phyloP scores from a whole-genome alignment of 2,329 filamentous ascomycete genomes.

The Huntiella bhutanensis region DNA sequence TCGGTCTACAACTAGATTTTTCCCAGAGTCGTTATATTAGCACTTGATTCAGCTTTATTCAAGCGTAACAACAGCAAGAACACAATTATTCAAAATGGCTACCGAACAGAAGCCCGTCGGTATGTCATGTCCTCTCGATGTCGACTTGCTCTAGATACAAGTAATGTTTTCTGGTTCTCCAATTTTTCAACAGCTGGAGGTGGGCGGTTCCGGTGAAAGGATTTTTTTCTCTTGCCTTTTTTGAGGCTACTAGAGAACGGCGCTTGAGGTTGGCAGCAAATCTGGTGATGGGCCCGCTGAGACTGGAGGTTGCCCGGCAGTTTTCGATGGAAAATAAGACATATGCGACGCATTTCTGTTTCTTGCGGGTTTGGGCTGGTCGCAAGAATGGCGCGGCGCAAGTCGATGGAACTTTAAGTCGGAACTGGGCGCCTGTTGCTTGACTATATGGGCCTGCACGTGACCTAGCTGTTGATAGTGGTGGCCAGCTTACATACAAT shows the following conservation, averaged over 20 bases:
- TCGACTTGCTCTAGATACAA: background rate
- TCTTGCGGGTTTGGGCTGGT: too few species aligned
- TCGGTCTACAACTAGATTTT: slow-evolving; percentile 11
- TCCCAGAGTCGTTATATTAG: slow-evolving; percentile 12
- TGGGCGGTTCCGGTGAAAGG: too few species aligned
- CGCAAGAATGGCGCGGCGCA: too few species aligned
- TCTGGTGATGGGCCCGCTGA: too few species aligned
- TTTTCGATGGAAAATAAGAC: too few species aligned
- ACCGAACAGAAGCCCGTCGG: slow-evolving; percentile 26
- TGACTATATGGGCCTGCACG: too few species aligned
- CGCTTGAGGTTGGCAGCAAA: too few species aligned
- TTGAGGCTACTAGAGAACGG: background rate
- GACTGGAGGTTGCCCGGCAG: too few species aligned
- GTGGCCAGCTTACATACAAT: background rate
- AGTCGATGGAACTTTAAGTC: too few species aligned
- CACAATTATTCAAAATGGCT: slow-evolving; percentile 21
- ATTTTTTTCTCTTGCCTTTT: background rate
- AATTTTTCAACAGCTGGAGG: background rate
- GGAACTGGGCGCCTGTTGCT: too few species aligned
- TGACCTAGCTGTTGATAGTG: too few species aligned
- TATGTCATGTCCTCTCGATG: slow-evolving; percentile 16
- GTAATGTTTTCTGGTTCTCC: background rate
- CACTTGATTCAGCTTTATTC: slow-evolving; percentile 3
- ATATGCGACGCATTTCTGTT: too few species aligned
- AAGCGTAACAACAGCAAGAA: slow-evolving; percentile 9